Base-by-base conservation (phyloP, 306 rosid genomes). In the Ziziphus jujuba region DNA sequence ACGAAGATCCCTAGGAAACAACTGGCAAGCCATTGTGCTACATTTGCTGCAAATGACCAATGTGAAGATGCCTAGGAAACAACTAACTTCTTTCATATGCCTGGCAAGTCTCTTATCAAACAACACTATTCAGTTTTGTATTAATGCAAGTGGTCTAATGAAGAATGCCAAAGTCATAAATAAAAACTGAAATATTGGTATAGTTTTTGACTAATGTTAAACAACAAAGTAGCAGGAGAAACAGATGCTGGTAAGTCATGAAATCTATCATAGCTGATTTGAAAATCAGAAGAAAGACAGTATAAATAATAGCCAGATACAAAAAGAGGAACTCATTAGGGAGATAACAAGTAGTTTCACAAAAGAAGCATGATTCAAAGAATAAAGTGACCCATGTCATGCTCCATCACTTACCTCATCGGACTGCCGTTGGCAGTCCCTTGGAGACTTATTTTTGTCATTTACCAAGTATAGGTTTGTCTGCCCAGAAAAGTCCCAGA, bases 401-500 rank as follows among this genome's bases (percentile, higher is more conserved):
- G 7, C 50, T 1, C n/a, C n/a, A 59, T 28, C 76, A 75, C 82
- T 64, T 83, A 88, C 97, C 87, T 87, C 97, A 78, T 88, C 97
- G 20, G 92, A 77, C 64, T 80, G 91, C 60, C 87, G 87, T 72
- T 84, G 90, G 78, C 72, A 52, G 68, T 84, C 97, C 72, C 62
- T 69, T 45, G 73, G 63, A 67, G 72, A 70, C 68, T 75, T 84
- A 52, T 54, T 78, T 71, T 79, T 82, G 56, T 74, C 90, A 77
- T 80, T 69, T 45, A 53, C 61, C 51, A 85, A 78, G 79, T 76
- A 76, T 22, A 79, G 56, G 78, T 84, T 77, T 28, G 89, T 90
- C 75, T 80, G 95, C 66, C 90, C 97, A 5, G 96, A 93, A 61
- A 86, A 90, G 84, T 93, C 99, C 96, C 96, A 93, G 65, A 93